Conservation (phyloP, 2,329 filamentous ascomycete genomes). For the Raffaelea ambrosiae region DNA sequence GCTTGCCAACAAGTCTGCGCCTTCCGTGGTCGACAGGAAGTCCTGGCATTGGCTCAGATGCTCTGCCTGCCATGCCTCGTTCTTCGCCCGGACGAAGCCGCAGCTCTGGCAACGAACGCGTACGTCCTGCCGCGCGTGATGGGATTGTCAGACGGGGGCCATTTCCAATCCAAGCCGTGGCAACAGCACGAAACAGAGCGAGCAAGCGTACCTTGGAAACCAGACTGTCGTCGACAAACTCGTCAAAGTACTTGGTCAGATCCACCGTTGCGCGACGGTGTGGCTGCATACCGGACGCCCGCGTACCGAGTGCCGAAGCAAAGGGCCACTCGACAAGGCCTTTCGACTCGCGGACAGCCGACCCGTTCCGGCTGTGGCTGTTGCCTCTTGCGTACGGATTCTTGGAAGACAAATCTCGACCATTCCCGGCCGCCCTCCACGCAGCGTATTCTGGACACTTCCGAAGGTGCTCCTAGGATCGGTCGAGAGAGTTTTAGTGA, state of each 20-base stretch:
- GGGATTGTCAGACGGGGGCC: too few relatives aligned
- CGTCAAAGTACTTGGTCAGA: not conserved
- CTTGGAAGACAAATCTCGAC: not conserved
- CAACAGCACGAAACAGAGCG: not conserved
- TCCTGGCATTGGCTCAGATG: not conserved
- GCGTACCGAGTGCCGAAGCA: too few relatives aligned
- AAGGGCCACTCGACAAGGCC: too few relatives aligned
- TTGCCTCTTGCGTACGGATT: not conserved
- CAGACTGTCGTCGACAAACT: not conserved
- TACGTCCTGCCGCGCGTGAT: not conserved
- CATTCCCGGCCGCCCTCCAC: not conserved
- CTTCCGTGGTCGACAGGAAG: not conserved
- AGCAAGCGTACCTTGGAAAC: not conserved
- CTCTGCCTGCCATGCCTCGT: not conserved
- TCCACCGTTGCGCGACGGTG: not conserved
- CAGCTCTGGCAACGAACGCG: not conserved
- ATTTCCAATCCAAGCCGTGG: too few relatives aligned
- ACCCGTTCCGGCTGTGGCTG: too few relatives aligned
- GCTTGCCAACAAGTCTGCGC: not conserved
- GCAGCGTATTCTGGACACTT: not conserved
- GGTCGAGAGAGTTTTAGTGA: not conserved
- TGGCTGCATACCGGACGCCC: not conserved
- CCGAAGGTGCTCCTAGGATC: not conserved
- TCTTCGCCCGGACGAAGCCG: not conserved
- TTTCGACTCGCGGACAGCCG: too few relatives aligned